phyloP scores from a whole-genome alignment of 2,329 filamentous ascomycete genomes.

The Colletotrichum somersetense region DNA sequence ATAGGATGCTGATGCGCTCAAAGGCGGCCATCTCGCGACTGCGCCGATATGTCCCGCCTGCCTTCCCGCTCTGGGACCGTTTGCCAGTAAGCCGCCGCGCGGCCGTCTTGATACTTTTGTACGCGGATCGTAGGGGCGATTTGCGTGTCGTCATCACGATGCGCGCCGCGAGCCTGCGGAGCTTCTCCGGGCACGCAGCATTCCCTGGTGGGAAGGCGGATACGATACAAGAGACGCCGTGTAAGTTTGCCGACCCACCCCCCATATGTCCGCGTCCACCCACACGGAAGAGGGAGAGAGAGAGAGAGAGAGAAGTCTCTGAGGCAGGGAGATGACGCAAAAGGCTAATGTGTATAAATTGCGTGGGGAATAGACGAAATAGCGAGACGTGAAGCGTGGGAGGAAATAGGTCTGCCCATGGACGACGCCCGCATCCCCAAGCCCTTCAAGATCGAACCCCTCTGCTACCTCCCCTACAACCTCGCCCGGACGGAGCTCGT shows the following conservation, averaged over 20 bases:
- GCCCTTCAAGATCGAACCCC: conserved; percentile 87
- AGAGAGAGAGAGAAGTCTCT: background rate
- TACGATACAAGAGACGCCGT: conserved; percentile 68
- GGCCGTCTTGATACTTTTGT: conserved; percentile 89
- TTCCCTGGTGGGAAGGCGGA: conserved; percentile 85
- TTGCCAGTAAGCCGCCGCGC: conserved; percentile 77
- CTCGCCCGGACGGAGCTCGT: conserved; percentile 80
- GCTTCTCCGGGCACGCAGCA: conserved; percentile 87
- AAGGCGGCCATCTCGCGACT: conserved; percentile 72
- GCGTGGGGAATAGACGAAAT: conserved; percentile 73
- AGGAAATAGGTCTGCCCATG: conserved; percentile 91
- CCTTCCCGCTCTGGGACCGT: conserved; percentile 72
- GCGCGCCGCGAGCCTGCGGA: conserved; percentile 72
- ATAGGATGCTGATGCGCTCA: conserved; percentile 42
- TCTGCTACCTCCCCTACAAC: conserved; percentile 85
- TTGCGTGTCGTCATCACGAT: conserved; percentile 79
- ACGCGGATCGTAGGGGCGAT: conserved; percentile 85
- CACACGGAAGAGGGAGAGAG: background rate
- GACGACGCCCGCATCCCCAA: conserved; percentile 76
- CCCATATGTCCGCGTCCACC: background rate
- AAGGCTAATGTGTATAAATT: background rate
- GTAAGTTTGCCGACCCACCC: conserved; percentile 53
- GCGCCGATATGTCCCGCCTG: conserved; percentile 70
- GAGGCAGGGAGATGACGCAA: background rate
- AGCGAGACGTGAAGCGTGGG: conserved; percentile 88